Percentiles rank a stretch among this genome's conserved stretches.
Conservation (phyloP, 2,329 filamentous ascomycete genomes). For the Westerdykella sp. region DNA sequence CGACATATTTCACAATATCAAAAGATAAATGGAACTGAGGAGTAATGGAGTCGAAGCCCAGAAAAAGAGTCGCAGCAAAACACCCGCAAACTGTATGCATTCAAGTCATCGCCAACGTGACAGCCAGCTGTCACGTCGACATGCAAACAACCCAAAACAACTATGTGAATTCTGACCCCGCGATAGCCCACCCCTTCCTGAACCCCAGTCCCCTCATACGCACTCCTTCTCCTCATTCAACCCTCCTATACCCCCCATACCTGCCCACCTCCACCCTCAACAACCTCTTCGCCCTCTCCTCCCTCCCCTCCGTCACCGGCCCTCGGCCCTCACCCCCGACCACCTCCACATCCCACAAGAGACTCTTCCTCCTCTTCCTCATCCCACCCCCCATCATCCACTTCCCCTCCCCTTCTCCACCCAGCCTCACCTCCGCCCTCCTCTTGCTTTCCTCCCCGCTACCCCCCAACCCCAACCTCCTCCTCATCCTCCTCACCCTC, state of each 20-base stretch:
- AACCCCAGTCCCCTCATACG: too few species aligned
- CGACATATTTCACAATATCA: too few species aligned
- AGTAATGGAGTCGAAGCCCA: too few species aligned
- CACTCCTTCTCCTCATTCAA: neutral
- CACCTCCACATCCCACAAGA: too few species aligned
- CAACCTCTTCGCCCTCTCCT: neutral
- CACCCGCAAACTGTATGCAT: neutral
- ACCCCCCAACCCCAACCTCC: neutral
- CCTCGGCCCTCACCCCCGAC: too few species aligned
- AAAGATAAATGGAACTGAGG: too few species aligned
- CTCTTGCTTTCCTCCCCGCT: neutral
- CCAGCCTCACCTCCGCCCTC: neutral
- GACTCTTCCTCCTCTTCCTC: too few species aligned
- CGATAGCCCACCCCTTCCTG: too few species aligned
- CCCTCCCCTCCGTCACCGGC: neutral
- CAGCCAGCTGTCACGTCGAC: neutral
- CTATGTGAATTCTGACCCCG: too few species aligned
- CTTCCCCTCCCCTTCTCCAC: neutral
- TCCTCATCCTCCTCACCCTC: neutral
- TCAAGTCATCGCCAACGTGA: neutral
- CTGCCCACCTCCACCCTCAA: slow-evolving; percentile 1
- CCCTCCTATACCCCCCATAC: neutral
- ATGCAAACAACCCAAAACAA: neutral
- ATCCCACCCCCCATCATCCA: neutral
- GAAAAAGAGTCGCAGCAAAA: too few species aligned